Evolutionary conservation across 768 basidiomycete species (phyloP), one percentile per base, ranked within the genome.

Genomic region (Amanita rubescens): DNA sequence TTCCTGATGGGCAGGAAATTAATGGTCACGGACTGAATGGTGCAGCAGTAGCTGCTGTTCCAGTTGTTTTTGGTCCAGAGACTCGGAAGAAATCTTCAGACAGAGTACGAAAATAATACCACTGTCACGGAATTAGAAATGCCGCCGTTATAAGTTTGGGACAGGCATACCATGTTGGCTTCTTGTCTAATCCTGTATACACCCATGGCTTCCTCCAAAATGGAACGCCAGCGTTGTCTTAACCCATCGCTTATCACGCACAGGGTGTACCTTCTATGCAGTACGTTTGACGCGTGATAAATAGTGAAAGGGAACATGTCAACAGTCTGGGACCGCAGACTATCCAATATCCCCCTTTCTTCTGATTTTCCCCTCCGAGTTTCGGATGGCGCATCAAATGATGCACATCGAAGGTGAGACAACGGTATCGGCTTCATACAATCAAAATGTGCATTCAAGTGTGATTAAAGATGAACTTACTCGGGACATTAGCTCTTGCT

Each of bases 241-340:
- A 75, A 57, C 1, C 69, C 62, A 42, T 89, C 84, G 11, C 75
- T 80, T 15, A 71, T 58, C 0, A 85, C 83, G 58, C 82, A 88
- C 9, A 93, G 69, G 2, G 85, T 92, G 65, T 91, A 93, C 54
- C 82, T 70, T 42, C 89, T 77, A 48, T 67, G 71, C 15, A 69
- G 60, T 49, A 74, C 76, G 49, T 74, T 75, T 1, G 78, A 75
- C 0, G 84, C 82, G 55, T 92, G 89, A 65, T 81, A 87, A 57
- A 93, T 69, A 0, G 82, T 86, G 64, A 93, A 87, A 1, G 90
- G 90, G 62, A 80, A 92, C 61, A 90, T 67, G 11, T 79, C 66
- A 22, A 78, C 72, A 52, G 73, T 71, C 37, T 77, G 72, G 11
- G 72, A 77, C 51, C 77, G 76, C 33, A 83, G 69, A 44, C 68